Conservation (phyloP, 1,139 yeast genomes). For the Candida anutae region DNA sequence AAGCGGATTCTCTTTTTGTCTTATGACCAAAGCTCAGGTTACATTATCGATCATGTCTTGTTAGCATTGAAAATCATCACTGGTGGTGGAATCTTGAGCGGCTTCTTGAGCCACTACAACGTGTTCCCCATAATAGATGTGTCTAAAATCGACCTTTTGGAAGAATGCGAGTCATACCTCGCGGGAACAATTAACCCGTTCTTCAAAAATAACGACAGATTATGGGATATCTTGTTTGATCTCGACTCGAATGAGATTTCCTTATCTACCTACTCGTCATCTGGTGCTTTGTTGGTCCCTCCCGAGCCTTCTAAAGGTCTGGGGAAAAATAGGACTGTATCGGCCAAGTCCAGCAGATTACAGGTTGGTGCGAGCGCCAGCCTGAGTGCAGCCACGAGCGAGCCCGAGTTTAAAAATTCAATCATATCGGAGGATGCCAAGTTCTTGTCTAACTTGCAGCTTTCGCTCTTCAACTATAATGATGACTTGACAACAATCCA, state of each 20-base stretch:
- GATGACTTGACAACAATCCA: conserved; percentile 44
- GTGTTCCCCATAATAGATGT: conserved; percentile 59
- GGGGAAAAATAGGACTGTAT: not conserved
- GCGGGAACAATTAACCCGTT: conserved; percentile 68
- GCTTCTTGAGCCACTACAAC: conserved; percentile 37
- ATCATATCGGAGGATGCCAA: conserved; percentile 43
- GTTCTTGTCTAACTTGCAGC: conserved; percentile 37
- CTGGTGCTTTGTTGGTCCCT: not conserved
- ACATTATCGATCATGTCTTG: conserved; percentile 48
- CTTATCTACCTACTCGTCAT: conserved; percentile 15
- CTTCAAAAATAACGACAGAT: conserved; percentile 47
- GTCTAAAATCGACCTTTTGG: conserved; percentile 49
- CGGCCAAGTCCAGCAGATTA: not conserved
- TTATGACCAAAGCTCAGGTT: conserved; percentile 46
- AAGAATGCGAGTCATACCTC: conserved; percentile 45
- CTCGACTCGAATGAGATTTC: conserved; percentile 42
- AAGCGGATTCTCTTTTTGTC: conserved; percentile 49
- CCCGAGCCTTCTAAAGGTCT: not conserved
- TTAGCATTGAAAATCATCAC: conserved; percentile 47
- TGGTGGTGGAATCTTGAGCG: conserved; percentile 53
- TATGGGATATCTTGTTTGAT: conserved; percentile 57
- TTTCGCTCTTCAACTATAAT: conserved; percentile 37
- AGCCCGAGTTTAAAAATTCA: conserved; percentile 21
- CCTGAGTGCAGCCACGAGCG: conserved; percentile 1
- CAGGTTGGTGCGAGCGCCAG: no score